These are phyloP conservation scores for Trichoderma sp. DNA, from an alignment of 2,329 filamentous ascomycete species.

Conservation along the genomic window DNA sequence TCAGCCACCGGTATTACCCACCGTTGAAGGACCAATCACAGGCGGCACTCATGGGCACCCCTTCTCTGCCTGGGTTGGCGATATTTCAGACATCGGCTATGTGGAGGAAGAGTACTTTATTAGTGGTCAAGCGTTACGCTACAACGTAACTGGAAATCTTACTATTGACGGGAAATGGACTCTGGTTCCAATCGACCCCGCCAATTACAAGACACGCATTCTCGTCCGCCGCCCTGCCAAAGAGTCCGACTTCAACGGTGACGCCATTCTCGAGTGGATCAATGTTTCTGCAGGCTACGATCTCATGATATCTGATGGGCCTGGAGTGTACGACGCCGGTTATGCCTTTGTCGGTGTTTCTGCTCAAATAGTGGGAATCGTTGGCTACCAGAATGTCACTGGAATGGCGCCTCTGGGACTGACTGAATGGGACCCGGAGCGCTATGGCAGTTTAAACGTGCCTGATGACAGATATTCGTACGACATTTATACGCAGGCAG, in stretches of 20 bases:
- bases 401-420: not conserved
- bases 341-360: not conserved
- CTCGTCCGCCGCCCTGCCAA: not conserved
- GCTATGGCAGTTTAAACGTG: not conserved
- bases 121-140: not conserved
- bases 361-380: not conserved
- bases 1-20: not conserved
- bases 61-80: not conserved
- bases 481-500: not conserved
- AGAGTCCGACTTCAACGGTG: not conserved
- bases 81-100: not conserved
- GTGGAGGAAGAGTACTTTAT: not conserved
- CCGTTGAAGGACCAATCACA: not conserved
- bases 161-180: not conserved
- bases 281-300: not conserved
- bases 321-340: not conserved
- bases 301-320: not conserved
- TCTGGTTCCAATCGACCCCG: not conserved
- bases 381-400: not conserved
- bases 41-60: not conserved
- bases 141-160: not conserved
- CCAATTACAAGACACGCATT: not conserved
- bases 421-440: not conserved
- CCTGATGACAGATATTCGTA: not conserved
- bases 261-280: not conserved